These are phyloP conservation scores for Xanthoparmelia taractica DNA, from an alignment of 495 filamentous ascomycete species.

Conservation along the genomic window DNA sequence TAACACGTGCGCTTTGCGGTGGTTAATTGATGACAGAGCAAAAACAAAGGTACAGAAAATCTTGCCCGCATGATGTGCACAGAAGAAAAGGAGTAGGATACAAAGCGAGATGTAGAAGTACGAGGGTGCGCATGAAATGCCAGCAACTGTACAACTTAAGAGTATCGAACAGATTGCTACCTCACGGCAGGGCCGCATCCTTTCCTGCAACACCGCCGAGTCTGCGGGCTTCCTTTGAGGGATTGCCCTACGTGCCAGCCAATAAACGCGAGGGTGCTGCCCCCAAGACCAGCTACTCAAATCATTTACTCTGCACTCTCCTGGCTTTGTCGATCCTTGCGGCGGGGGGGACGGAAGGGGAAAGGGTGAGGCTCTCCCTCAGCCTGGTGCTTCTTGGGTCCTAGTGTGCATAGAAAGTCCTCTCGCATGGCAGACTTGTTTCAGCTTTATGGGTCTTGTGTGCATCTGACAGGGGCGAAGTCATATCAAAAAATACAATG, in stretches of 20 bases:
- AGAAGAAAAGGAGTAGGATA: not conserved
- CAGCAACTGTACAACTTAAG: not conserved
- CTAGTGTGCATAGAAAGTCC: not conserved
- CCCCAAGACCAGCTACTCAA: not conserved
- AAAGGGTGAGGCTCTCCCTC: no score
- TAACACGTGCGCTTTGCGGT: not conserved
- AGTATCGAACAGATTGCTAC: not conserved
- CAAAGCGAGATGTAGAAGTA: not conserved
- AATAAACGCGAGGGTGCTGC: not conserved
- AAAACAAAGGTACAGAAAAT: not conserved
- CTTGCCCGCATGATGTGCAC: not conserved
- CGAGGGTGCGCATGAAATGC: not conserved
- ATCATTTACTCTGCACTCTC: no score
- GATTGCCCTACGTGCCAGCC: not conserved
- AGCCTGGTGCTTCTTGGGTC: no score
- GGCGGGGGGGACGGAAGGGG: no score
- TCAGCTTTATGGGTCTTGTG: no score
- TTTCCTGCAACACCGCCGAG: not conserved
- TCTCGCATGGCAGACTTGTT: not conserved
- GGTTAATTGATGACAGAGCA: not conserved
- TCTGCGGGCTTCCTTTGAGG: not conserved
- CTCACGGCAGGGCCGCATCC: not conserved
- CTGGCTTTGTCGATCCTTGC: no score
- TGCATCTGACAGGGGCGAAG: no score
- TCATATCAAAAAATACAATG: no score